These are phyloP conservation scores for Lentinus tigrinus DNA, from an alignment of 768 basidiomycete species.

Conservation along the genomic window DNA sequence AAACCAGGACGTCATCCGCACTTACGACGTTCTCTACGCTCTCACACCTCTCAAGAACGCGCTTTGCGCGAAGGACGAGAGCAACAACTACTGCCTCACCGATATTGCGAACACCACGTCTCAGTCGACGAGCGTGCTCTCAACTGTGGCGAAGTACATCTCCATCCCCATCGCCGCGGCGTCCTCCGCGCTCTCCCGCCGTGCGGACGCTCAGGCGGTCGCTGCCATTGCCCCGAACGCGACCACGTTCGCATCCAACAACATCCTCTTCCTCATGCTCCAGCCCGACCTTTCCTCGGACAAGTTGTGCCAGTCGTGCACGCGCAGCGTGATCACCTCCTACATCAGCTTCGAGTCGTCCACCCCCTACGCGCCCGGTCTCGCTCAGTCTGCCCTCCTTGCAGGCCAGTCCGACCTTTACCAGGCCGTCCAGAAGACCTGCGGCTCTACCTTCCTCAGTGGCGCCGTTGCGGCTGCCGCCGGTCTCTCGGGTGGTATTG, in stretches of 20 bases:
- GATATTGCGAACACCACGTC: slow-evolving; percentile 34
- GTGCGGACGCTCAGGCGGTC: slow-evolving; percentile 32
- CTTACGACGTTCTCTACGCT: slow-evolving; percentile 82
- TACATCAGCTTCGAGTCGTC: slow-evolving; percentile 78
- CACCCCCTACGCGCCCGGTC: slow-evolving; percentile 74
- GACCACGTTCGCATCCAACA: slow-evolving; percentile 51
- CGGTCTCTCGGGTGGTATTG: slow-evolving; percentile 40
- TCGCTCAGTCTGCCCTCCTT: slow-evolving; percentile 64
- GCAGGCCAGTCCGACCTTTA: slow-evolving; percentile 67
- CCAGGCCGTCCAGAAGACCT: slow-evolving; percentile 55
- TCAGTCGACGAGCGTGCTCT: slow-evolving; percentile 13
- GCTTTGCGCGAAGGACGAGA: slow-evolving; percentile 75
- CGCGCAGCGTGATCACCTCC: slow-evolving; percentile 66
- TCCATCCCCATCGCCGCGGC: slow-evolving; percentile 18
- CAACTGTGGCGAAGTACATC: slow-evolving; percentile 26
- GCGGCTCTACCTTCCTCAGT: slow-evolving; percentile 70
- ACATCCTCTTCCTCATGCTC: slow-evolving; percentile 83
- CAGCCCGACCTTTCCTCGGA: slow-evolving; percentile 44
- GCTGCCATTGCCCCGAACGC: slow-evolving; percentile 47
- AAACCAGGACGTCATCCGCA: slow-evolving; percentile 49
- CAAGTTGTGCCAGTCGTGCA: slow-evolving; percentile 79
- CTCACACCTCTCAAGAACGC: slow-evolving; percentile 63
- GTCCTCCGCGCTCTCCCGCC: slow-evolving; percentile 18
- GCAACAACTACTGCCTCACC: slow-evolving; percentile 66
- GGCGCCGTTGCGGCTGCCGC: slow-evolving; percentile 71